Percentiles rank a stretch among this genome's conserved stretches.
phyloP scores from a whole-genome alignment of 2,329 filamentous ascomycete species.

The Tolypocladium ovalisporum region DNA sequence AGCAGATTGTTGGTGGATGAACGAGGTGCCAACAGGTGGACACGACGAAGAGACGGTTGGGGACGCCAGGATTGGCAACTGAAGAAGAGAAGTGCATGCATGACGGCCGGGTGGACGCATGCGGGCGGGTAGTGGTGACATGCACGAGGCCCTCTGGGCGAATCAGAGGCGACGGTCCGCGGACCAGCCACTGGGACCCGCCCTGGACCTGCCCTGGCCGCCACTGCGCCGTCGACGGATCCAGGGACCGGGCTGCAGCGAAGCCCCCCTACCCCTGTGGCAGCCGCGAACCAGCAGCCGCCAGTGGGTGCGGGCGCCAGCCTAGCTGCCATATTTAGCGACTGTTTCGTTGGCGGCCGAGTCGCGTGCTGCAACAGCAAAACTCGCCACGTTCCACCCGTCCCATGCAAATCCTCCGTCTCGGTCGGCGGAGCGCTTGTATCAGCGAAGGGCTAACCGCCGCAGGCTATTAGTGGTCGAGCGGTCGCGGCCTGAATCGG shows the following conservation, averaged over 20 bases:
- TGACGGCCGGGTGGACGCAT: background rate
- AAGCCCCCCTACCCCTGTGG: constrained; percentile 2
- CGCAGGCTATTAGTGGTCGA: background rate
- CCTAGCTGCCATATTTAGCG: constrained; percentile 4
- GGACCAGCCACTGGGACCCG: background rate
- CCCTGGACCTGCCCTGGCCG: background rate
- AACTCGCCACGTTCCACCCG: background rate
- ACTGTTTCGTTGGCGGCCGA: background rate
- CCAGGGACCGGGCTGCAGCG: background rate
- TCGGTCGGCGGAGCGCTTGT: background rate
- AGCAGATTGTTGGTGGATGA: background rate
- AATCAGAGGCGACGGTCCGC: background rate
- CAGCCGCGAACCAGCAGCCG: constrained; percentile 1
- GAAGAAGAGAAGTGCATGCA: background rate
- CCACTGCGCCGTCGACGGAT: background rate
- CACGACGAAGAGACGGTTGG: background rate
- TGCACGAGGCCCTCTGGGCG: background rate
- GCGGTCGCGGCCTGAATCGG: background rate
- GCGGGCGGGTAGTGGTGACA: background rate
- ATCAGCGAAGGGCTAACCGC: background rate
- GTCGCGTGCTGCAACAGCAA: background rate
- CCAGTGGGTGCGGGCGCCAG: background rate
- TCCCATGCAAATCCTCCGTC: background rate
- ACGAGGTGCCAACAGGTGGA: background rate
- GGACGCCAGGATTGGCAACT: background rate